These are phyloP conservation scores for Pseudohalonectria lignicola DNA, from an alignment of 2,329 filamentous ascomycete genomes.

Conservation along the genomic window DNA sequence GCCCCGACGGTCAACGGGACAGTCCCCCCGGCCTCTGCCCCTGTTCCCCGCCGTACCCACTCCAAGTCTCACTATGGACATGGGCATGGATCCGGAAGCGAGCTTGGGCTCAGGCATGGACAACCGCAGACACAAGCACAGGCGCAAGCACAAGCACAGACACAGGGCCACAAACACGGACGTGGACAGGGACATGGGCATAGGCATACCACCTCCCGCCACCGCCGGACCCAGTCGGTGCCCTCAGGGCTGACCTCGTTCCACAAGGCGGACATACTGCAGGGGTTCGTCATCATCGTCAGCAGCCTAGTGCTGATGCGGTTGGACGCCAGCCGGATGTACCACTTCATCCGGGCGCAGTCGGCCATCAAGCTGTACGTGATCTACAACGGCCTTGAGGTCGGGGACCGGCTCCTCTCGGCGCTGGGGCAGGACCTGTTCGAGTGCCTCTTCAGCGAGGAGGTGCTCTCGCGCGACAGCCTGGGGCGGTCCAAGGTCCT, in stretches of 20 bases:
- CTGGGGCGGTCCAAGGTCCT: slow-evolving; percentile 87
- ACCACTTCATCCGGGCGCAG: slow-evolving; percentile 92
- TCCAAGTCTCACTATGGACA: too few species aligned
- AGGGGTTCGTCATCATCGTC: slow-evolving; percentile 76
- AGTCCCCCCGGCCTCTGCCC: neutral
- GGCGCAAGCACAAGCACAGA: neutral
- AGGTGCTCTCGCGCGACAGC: slow-evolving; percentile 78
- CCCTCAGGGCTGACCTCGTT: slow-evolving; percentile 78
- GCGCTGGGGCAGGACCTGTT: slow-evolving; percentile 92
- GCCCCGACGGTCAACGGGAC: neutral
- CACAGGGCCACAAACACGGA: neutral
- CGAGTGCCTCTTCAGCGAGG: slow-evolving; percentile 87
- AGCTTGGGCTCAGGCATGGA: neutral
- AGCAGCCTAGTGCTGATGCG: slow-evolving; percentile 80
- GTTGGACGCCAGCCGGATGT: slow-evolving; percentile 94
- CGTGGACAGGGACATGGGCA: neutral
- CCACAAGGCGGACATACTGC: slow-evolving; percentile 91
- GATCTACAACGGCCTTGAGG: slow-evolving; percentile 95
- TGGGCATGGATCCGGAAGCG: too few species aligned
- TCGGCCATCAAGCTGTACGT: slow-evolving; percentile 97
- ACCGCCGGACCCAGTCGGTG: slow-evolving; percentile 70
- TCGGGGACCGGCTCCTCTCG: slow-evolving; percentile 79
- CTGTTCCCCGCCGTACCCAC: neutral
- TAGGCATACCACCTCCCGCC: slow-evolving; percentile 26
- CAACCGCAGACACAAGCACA: neutral